Conservation (phyloP, 306 rosid genomes). For the Rosa multiflora region DNA sequence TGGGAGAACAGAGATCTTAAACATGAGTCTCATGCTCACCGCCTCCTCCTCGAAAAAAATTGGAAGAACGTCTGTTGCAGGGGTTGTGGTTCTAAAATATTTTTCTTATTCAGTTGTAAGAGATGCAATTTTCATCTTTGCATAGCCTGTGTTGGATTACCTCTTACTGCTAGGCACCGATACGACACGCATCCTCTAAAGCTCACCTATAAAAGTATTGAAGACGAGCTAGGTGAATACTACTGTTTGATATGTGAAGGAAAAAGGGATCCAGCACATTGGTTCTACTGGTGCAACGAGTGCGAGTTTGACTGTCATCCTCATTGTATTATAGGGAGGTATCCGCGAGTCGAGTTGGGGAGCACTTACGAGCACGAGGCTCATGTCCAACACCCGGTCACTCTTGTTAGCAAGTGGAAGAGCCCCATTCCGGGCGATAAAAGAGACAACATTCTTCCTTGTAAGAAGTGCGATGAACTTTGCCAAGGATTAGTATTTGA, state of each 20-base stretch:
- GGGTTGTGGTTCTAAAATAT: not conserved
- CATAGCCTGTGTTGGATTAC: not conserved
- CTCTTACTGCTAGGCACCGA: not conserved
- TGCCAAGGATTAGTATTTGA: constrained; percentile 3
- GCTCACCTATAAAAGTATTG: not conserved
- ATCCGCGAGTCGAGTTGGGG: not conserved
- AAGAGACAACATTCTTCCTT: not conserved
- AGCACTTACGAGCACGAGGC: not conserved
- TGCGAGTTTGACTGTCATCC: not conserved
- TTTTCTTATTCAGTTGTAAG: not conserved
- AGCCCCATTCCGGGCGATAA: not conserved
- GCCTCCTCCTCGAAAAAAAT: not conserved
- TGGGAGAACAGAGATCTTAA: not conserved
- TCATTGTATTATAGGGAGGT: not conserved
- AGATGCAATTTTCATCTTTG: not conserved
- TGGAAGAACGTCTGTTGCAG: not conserved
- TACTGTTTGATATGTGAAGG: not conserved
- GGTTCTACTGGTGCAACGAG: not conserved
- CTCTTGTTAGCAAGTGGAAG: not conserved
- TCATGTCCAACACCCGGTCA: not conserved
- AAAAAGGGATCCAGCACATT: not conserved
- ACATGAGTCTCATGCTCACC: not conserved
- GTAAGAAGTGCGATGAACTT: not conserved
- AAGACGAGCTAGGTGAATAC: not conserved
- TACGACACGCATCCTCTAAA: not conserved